Conservation (phyloP, 1,139 yeast genomes). For the Scheffersomyces parashehatae region DNA sequence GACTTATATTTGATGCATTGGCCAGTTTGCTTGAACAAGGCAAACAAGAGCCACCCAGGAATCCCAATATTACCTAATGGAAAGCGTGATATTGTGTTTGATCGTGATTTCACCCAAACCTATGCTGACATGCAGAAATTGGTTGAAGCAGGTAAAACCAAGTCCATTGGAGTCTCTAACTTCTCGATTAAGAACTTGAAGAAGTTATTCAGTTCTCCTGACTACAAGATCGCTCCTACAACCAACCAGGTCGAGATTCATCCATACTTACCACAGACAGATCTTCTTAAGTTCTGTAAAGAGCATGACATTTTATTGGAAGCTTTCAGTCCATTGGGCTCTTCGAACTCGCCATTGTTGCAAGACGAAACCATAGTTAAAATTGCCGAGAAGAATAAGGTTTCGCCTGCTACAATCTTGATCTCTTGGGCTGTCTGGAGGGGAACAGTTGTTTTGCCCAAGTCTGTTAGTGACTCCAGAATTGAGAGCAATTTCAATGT, state of each 20-base stretch:
- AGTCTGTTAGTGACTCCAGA: constrained; percentile 17
- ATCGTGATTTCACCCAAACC: constrained; percentile 18
- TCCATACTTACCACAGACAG: constrained; percentile 22
- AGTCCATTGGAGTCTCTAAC: constrained; percentile 22
- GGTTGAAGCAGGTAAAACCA: constrained; percentile 11
- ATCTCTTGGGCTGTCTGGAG: constrained; percentile 23
- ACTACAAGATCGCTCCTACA: constrained; percentile 17
- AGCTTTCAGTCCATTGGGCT: constrained; percentile 26
- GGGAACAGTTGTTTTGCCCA: constrained; percentile 24
- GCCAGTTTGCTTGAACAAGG: constrained; percentile 52
- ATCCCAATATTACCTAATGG: constrained; percentile 38
- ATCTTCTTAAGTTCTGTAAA: constrained; percentile 15
- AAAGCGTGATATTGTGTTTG: constrained; percentile 5
- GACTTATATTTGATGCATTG: constrained; percentile 86
- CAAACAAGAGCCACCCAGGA: constrained; percentile 24
- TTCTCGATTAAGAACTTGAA: constrained; percentile 15
- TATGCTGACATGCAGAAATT: constrained; percentile 15
- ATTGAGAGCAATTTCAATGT: constrained; percentile 17
- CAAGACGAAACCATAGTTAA: constrained; percentile 14
- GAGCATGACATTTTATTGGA: constrained; percentile 16
- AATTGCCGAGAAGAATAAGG: constrained; percentile 17
- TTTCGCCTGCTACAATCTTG: constrained; percentile 15
- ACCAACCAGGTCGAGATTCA: constrained; percentile 23
- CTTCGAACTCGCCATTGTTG: constrained; percentile 19
- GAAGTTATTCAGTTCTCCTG: constrained; percentile 15